Base-by-base conservation (phyloP, 2,329 filamentous ascomycete genomes). In the Aureobasidium mangrovei region DNA sequence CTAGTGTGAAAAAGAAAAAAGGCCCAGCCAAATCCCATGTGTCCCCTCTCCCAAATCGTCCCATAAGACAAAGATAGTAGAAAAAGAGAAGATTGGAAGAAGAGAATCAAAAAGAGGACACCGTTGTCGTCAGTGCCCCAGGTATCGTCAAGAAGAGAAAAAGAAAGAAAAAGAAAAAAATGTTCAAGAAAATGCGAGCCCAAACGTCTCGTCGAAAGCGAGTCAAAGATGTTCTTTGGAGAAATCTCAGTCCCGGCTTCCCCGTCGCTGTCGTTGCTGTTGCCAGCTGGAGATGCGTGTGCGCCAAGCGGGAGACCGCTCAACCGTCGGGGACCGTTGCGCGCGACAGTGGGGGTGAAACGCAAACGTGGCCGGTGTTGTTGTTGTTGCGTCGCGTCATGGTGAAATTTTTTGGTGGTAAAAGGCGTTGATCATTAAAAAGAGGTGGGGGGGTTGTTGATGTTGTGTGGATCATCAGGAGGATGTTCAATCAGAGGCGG, bases 81-180 rank as follows among this genome's bases (percentile, higher is more conserved):
- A 32, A 27, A 44, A 44, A 7, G 31, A 44, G 36, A 39, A 31
- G 33, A 43, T 43, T 32, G 18, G 41, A 38, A 28, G 31, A n/a
- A 31, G 48, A 26, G 43, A 38, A 24, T 53, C 40, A 43, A 53
- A 29, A 24, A 32, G 38, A n/a, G 7, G 27, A 12, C 24, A 28
- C 38, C 29, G 31, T 26, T 35, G 3, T 52, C 12, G 29, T 53
- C n/a, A 32, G 40, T 40, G 18, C 32, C 32, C 40, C 31, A 43
- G 49, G 49, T 53, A 53, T 53, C 49, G 39, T 43, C 49, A 53
- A 53, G 49, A 53, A 53, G 49, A 39, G 48, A 18, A 40, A 43
- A 52, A 26, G 40, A 10, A 39, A 39, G 24, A 32, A 36, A 29
- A 36, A 33, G 46, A 51, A 43, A 18, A 52, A 33, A 42, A 51